These are phyloP conservation scores for Mucor racemosus DNA, from an alignment of 371 early-diverging fungal genomes.

Conservation along the genomic window DNA sequence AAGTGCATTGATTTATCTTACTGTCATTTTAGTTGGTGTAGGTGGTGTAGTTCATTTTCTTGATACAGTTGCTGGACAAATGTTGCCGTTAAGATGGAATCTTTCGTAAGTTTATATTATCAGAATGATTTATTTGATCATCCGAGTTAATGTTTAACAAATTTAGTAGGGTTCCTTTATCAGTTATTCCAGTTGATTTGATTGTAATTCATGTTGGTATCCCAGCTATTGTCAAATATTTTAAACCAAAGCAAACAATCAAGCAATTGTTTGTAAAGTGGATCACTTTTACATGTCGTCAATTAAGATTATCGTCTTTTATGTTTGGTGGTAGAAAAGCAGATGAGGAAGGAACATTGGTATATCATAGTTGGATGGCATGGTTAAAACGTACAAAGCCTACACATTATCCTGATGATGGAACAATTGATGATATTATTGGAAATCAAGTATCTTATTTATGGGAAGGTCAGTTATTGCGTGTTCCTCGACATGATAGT, in stretches of 20 bases:
- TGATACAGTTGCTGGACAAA: conserved; percentile 12
- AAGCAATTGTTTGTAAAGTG: conserved; percentile 54
- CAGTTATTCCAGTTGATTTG: conserved; percentile 78
- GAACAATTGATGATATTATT: conserved; percentile 45
- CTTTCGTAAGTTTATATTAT: conserved; percentile 38
- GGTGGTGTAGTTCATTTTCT: conserved; percentile 61
- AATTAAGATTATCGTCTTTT: conserved; percentile 78
- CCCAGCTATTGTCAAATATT: conserved; percentile 59
- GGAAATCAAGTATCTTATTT: conserved; percentile 57
- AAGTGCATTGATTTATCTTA: conserved; percentile 79
- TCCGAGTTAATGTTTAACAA: conserved; percentile 32
- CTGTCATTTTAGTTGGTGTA: conserved; percentile 69
- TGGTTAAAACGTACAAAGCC: conserved; percentile 16
- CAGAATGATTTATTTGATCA: neutral
- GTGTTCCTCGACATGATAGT: conserved; percentile 63
- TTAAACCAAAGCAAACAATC: conserved; percentile 55
- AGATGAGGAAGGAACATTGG: conserved; percentile 56
- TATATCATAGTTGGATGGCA: conserved; percentile 21
- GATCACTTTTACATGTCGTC: conserved; percentile 64
- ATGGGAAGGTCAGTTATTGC: conserved; percentile 32
- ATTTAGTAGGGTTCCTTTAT: conserved; percentile 61
- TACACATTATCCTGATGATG: conserved; percentile 30
- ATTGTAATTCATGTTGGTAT: conserved; percentile 72
- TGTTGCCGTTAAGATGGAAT: conserved; percentile 59
- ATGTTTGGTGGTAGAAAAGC: conserved; percentile 73